Percentiles rank a stretch among this genome's conserved stretches.
Conservation (phyloP, 148 eudicot species). For the Camellia sinensis region DNA sequence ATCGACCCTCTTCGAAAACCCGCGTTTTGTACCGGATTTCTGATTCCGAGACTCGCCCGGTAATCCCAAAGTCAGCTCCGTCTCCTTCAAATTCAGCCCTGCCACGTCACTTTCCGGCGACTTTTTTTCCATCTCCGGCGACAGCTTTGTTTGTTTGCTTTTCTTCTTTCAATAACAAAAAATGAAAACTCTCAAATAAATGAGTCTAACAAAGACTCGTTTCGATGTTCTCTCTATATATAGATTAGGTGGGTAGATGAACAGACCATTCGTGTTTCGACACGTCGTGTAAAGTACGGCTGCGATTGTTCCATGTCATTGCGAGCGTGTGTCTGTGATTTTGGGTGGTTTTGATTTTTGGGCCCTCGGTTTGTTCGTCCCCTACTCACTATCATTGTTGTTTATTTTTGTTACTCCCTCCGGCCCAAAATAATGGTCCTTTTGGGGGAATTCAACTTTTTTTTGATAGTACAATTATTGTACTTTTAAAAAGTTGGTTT, state of each 20-base stretch:
- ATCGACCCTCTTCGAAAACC: constrained; percentile 12
- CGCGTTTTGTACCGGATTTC: constrained; percentile 17
- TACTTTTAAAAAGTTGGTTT: too few species aligned
- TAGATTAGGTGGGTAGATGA: not conserved
- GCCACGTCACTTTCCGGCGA: constrained; percentile 11
- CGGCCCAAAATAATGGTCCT: too few species aligned
- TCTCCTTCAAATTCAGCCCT: constrained; percentile 24
- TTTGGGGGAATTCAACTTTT: too few species aligned
- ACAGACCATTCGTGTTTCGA: not conserved
- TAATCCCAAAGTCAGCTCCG: constrained; percentile 34
- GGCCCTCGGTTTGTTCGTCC: not conserved
- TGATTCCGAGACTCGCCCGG: constrained; percentile 19
- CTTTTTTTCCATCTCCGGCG: constrained; percentile 9
- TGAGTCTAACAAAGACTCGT: not conserved
- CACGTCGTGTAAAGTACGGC: constrained; percentile 8
- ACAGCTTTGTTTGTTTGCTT: not conserved
- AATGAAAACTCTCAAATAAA: not conserved
- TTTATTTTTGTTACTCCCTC: not conserved
- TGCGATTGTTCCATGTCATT: constrained; percentile 6
- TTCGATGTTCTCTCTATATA: not conserved
- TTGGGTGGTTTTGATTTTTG: constrained; percentile 8
- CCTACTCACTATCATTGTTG: not conserved
- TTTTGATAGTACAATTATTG: too few species aligned
- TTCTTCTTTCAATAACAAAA: not conserved
- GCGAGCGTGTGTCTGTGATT: constrained; percentile 13